phyloP scores from a whole-genome alignment of 371 early-diverging fungal species.

The Mucor mucedo region DNA sequence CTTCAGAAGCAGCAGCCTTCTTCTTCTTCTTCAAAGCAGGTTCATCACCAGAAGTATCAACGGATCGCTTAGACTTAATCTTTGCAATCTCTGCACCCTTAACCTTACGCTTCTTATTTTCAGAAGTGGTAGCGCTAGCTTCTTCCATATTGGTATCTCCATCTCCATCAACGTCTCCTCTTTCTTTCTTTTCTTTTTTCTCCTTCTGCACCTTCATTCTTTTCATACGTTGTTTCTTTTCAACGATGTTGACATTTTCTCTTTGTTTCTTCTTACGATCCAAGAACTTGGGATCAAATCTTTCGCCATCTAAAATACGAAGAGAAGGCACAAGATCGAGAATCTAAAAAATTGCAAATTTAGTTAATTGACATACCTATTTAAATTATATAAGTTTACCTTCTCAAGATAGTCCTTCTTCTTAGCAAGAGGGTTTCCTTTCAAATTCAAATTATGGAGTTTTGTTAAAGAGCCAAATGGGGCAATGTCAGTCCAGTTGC shows the following conservation, averaged over 20 bases:
- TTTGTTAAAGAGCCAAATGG: slow-evolving; percentile 61
- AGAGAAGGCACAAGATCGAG: slow-evolving; percentile 72
- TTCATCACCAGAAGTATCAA: slow-evolving; percentile 6
- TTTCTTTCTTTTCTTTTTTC: slow-evolving; percentile 35
- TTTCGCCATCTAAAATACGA: slow-evolving; percentile 79
- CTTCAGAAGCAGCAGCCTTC: slow-evolving; percentile 13
- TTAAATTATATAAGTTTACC: slow-evolving; percentile 34
- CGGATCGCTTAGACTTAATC: slow-evolving; percentile 25
- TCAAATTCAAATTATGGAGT: slow-evolving; percentile 76
- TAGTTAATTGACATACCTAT: background rate
- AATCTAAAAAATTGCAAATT: slow-evolving; percentile 36
- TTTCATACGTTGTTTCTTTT: slow-evolving; percentile 48
- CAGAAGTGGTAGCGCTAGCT: slow-evolving; percentile 17
- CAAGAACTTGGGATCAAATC: slow-evolving; percentile 82
- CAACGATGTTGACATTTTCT: slow-evolving; percentile 42
- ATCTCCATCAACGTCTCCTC: slow-evolving; percentile 15
- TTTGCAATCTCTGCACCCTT: slow-evolving; percentile 36
- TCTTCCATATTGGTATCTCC: slow-evolving; percentile 23
- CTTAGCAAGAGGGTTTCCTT: slow-evolving; percentile 79
- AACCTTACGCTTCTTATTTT: slow-evolving; percentile 33
- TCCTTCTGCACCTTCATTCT: slow-evolving; percentile 36
- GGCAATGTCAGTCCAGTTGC: slow-evolving; percentile 71
- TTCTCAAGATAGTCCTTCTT: slow-evolving; percentile 69
- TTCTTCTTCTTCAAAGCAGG: slow-evolving; percentile 22
- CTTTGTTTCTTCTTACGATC: slow-evolving; percentile 66